Percentiles rank a stretch among this genome's conserved stretches.
Evolutionary conservation across 192 early-diverging fungal genomes (phyloP).

Genomic region (Cladochytrium replicatum): DNA sequence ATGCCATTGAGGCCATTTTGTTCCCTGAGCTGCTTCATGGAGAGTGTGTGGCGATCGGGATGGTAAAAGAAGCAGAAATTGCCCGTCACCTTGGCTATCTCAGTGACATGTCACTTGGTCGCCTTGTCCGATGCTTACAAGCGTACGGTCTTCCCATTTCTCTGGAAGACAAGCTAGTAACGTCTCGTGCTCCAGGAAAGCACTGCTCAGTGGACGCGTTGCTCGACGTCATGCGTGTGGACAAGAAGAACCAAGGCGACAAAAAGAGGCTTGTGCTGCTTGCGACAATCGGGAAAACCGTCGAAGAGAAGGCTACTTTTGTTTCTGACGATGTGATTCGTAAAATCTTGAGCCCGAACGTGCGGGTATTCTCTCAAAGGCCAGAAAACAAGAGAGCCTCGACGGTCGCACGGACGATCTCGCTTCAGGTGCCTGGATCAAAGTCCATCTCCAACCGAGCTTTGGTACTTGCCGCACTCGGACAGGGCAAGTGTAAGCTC

Average conservation of each 20-base stretch:
- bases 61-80: constrained; percentile 91
- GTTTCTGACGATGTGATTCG: constrained; percentile 77
- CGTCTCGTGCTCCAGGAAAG: constrained; percentile 49
- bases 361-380: constrained; percentile 31
- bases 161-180: constrained; percentile 70
- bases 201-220: constrained; percentile 65
- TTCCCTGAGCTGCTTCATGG: constrained; percentile 87
- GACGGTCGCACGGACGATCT: constrained; percentile 26
- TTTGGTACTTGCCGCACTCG: constrained; percentile 82
- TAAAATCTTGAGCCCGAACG: constrained; percentile 69
- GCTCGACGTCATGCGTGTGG: constrained; percentile 85
- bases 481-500: constrained; percentile 66
- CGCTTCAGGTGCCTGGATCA: constrained; percentile 75
- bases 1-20: constrained; percentile 89
- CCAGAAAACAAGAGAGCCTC: constrained; percentile 24
- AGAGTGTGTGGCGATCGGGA: constrained; percentile 92
- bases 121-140: constrained; percentile 70
- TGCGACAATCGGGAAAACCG: constrained; percentile 69
- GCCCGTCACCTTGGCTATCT: constrained; percentile 78
- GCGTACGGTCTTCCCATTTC: constrained; percentile 83
- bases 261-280: constrained; percentile 87
- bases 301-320: constrained; percentile 70
- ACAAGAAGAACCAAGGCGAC: constrained; percentile 92
- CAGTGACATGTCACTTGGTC: constrained; percentile 75
- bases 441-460: constrained; percentile 98